phyloP scores from a whole-genome alignment of 2,329 filamentous ascomycete species.

The Beauveria sp. region DNA sequence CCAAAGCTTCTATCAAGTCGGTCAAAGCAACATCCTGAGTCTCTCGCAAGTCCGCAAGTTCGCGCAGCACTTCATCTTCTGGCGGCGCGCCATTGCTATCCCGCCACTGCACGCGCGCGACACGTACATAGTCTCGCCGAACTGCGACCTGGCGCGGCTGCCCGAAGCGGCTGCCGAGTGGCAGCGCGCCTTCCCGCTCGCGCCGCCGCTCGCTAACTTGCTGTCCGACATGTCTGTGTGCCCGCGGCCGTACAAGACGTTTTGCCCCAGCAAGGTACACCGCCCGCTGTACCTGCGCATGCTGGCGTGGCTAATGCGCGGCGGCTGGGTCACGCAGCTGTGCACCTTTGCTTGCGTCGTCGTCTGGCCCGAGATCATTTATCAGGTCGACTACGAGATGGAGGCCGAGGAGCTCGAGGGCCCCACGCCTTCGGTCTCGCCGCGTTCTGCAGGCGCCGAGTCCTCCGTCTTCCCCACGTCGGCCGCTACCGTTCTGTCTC shows the following conservation, averaged over 20 bases:
- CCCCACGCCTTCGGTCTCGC: slow-evolving; percentile 18
- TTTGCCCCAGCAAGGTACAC: slow-evolving; percentile 83
- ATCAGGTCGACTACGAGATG: slow-evolving; percentile 66
- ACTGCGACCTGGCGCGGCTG: slow-evolving; percentile 70
- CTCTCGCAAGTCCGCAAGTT: slow-evolving; percentile 78
- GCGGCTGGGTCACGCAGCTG: slow-evolving; percentile 89
- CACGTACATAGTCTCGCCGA: slow-evolving; percentile 85
- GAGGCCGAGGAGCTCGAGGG: slow-evolving; percentile 53
- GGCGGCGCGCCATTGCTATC: slow-evolving; percentile 86
- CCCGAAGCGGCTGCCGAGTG: slow-evolving; percentile 64
- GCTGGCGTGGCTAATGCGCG: slow-evolving; percentile 85
- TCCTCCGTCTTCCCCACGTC: slow-evolving; percentile 12
- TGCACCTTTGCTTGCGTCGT: slow-evolving; percentile 87
- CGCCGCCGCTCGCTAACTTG: slow-evolving; percentile 78
- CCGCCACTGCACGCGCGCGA: slow-evolving; percentile 85
- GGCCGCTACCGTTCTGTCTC: not conserved
- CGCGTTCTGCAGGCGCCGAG: slow-evolving; percentile 22
- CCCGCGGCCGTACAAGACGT: slow-evolving; percentile 73
- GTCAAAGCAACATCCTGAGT: slow-evolving; percentile 63
- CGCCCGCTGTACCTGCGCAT: slow-evolving; percentile 84
- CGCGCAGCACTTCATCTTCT: slow-evolving; percentile 90
- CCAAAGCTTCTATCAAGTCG: slow-evolving; percentile 57
- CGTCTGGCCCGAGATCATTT: slow-evolving; percentile 73
- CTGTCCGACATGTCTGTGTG: slow-evolving; percentile 73
- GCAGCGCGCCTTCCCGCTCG: slow-evolving; percentile 70